A percentile compares a stretch with the other conserved stretches of the same genome.
These are phyloP conservation scores for Handroanthus guayacan DNA, from an alignment of 257 asterid species.

Conservation along the genomic window DNA sequence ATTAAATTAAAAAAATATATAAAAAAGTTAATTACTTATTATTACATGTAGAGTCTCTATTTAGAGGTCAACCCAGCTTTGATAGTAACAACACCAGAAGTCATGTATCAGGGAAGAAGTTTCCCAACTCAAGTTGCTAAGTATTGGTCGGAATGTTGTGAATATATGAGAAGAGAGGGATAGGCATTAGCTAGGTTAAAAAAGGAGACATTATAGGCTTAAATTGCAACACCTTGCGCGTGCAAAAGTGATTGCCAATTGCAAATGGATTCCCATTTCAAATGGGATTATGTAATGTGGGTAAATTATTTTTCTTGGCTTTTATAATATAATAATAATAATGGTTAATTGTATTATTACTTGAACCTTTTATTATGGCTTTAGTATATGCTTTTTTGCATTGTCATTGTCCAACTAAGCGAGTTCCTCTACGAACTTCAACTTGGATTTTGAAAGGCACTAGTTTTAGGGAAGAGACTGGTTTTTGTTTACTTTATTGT, in stretches of 20 bases:
- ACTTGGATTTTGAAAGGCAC: background rate
- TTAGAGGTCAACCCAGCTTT: conserved; percentile 55
- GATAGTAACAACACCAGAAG: conserved; percentile 34
- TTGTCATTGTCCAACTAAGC: background rate
- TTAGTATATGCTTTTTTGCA: background rate
- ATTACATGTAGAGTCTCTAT: conserved; percentile 21
- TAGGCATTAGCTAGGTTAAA: background rate
- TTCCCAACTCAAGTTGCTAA: conserved; percentile 6
- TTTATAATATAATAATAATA: background rate
- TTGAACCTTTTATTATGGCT: background rate
- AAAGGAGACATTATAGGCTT: background rate
- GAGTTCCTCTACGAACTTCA: background rate
- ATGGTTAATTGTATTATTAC: background rate
- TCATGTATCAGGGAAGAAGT: conserved; percentile 38
- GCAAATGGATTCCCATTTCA: conserved; percentile 18
- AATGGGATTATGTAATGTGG: background rate
- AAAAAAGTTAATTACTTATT: background rate
- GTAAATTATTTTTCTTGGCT: background rate
- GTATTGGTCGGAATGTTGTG: conserved; percentile 2
- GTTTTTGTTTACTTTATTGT: background rate
- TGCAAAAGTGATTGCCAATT: background rate
- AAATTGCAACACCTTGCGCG: conserved; percentile 11
- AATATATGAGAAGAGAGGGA: background rate
- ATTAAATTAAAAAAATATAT: background rate
- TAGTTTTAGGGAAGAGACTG: background rate